These are phyloP conservation scores for Hypoxylon sp. DNA, from an alignment of 2,329 filamentous ascomycete genomes.

Conservation along the genomic window DNA sequence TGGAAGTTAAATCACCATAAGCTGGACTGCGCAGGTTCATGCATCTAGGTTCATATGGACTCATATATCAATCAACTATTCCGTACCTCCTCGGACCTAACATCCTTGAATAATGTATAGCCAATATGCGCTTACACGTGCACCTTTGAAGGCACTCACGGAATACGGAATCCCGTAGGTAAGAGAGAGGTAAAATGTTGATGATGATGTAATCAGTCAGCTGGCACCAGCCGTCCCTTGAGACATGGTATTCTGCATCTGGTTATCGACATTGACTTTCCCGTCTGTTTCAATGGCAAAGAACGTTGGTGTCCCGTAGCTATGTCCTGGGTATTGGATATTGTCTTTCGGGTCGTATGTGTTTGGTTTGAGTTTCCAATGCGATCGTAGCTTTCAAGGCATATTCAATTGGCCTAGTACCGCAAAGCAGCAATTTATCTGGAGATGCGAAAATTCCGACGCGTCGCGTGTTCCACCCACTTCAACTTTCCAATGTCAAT, in stretches of 20 bases:
- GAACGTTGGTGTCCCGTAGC: neutral
- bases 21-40: no score
- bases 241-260: neutral
- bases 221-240: conserved; percentile 1
- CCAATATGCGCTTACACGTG: neutral
- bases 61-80: neutral
- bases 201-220: conserved; percentile 22
- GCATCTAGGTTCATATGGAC: neutral
- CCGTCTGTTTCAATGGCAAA: neutral
- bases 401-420: conserved; percentile 6
- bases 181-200: neutral
- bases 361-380: neutral
- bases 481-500: conserved; percentile 10
- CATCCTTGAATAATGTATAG: neutral
- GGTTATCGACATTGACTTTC: neutral
- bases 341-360: neutral
- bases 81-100: neutral
- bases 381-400: neutral
- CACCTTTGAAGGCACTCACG: neutral
- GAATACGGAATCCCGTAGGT: neutral
- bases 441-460: conserved; percentile 27
- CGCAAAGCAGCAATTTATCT: neutral
- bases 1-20: conserved; percentile 21
- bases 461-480: conserved; percentile 41
- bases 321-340: neutral